Evolutionary conservation across 164 flowering plant genomes (phyloP).

Genomic region (Tetracentron sinense): DNA sequence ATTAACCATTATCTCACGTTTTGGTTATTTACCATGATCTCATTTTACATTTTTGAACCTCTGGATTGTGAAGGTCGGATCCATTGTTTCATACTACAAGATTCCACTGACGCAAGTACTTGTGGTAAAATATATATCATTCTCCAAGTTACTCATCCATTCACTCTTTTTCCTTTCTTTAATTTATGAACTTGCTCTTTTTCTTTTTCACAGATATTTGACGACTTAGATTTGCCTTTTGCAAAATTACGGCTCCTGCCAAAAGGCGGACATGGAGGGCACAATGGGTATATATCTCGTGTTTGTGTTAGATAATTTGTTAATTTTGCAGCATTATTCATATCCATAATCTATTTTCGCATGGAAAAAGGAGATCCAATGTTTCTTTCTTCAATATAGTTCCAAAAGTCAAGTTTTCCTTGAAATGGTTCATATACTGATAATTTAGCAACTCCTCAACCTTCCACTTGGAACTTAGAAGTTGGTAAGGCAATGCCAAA

Average conservation of each 20-base stretch:
- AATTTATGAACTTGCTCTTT: not conserved
- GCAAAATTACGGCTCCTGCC: slow-evolving; percentile 74
- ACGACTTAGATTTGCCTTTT: slow-evolving; percentile 93
- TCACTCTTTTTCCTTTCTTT: not conserved
- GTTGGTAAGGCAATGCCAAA: not conserved
- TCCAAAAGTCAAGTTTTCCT: not conserved
- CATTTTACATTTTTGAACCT: not conserved
- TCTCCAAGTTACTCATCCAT: too few relatives aligned
- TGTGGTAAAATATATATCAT: slow-evolving; percentile 78
- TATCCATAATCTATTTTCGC: not conserved
- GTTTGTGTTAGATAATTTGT: not conserved
- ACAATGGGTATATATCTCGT: slow-evolving; percentile 74
- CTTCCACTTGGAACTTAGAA: too few relatives aligned
- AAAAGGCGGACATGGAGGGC: slow-evolving; percentile 98
- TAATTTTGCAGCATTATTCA: not conserved
- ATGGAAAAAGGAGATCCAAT: not conserved
- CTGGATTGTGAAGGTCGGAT: slow-evolving; percentile 59
- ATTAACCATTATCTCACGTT: not conserved
- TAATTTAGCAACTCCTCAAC: not conserved
- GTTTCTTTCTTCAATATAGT: not conserved
- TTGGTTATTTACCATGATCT: not conserved
- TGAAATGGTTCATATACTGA: not conserved
- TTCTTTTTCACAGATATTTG: slow-evolving; percentile 55
- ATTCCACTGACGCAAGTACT: slow-evolving; percentile 92
- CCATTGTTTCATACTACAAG: slow-evolving; percentile 79